Percentiles rank a stretch among this genome's conserved stretches.
These are phyloP conservation scores for Aegilops tauschii DNA, from an alignment of 176 grass and related monocot species.

Conservation along the genomic window DNA sequence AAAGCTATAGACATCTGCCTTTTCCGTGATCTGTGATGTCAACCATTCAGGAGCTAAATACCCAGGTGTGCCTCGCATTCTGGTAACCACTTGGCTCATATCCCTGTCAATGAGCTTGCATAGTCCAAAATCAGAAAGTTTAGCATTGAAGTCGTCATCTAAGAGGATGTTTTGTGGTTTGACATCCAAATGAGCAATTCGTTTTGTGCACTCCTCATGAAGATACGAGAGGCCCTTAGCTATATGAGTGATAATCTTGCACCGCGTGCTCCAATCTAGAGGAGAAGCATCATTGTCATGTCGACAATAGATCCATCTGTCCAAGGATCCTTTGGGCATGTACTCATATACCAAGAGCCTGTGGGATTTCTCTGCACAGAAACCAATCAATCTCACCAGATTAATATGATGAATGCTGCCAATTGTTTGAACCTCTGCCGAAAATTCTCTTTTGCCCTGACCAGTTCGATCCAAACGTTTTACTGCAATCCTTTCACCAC, in stretches of 20 bases:
- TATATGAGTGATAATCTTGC: conserved; percentile 27
- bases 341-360: conserved; percentile 49
- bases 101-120: conserved; percentile 31
- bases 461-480: not conserved
- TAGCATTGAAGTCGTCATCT: conserved; percentile 30
- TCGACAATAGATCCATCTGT: conserved; percentile 39
- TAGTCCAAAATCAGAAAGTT: conserved; percentile 41
- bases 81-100: conserved; percentile 26
- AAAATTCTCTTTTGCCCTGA: conserved; percentile 40
- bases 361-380: conserved; percentile 44
- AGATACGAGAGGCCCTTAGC: conserved; percentile 53
- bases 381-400: conserved; percentile 47
- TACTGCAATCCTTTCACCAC: no score
- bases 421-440: conserved; percentile 49
- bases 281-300: not conserved
- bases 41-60: conserved; percentile 58
- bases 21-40: conserved; percentile 49
- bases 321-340: conserved; percentile 48
- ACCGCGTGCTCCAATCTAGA: conserved; percentile 31
- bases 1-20: conserved; percentile 58
- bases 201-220: conserved; percentile 44
- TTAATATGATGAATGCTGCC: conserved; percentile 52
- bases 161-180: conserved; percentile 49
- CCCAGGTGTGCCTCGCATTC: conserved; percentile 32
- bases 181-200: conserved; percentile 44